Evolutionary conservation across 257 asterid genomes (phyloP).

Genomic region (Gynochthodes officinalis): DNA sequence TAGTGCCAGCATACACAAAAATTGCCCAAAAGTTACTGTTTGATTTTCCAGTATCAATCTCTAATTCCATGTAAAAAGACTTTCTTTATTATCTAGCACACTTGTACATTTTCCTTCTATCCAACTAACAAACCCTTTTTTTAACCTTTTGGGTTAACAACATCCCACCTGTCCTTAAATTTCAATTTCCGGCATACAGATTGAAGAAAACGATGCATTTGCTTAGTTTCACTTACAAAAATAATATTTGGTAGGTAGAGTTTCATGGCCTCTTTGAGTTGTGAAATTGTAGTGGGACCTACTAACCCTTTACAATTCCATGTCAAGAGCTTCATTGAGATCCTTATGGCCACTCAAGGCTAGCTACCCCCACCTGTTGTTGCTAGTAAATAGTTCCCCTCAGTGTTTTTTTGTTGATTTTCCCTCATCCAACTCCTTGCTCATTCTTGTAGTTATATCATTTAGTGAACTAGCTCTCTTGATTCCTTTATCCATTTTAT

Average conservation of each 20-base stretch:
- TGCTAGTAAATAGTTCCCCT: no score
- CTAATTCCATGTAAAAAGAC: neutral
- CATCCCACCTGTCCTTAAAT: neutral
- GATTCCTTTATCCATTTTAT: no score
- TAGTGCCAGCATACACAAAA: neutral
- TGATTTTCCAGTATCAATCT: accelerated
- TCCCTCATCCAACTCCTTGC: no score
- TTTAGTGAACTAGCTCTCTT: no score
- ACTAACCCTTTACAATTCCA: neutral
- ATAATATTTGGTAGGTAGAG: neutral
- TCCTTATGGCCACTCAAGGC: no score
- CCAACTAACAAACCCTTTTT: neutral
- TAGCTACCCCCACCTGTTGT: no score
- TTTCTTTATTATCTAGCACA: neutral
- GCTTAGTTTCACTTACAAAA: neutral
- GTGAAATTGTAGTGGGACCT: neutral
- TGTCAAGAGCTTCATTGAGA: neutral
- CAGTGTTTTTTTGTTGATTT: no score
- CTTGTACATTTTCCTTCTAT: neutral
- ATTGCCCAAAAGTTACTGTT: neutral
- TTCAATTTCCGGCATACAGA: neutral
- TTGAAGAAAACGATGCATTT: neutral
- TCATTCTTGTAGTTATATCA: no score
- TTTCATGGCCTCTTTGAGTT: neutral
- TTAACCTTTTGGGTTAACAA: neutral